These are phyloP conservation scores for Acephala macrosclerotiorum DNA, from an alignment of 2,329 filamentous ascomycete genomes.

Conservation along the genomic window DNA sequence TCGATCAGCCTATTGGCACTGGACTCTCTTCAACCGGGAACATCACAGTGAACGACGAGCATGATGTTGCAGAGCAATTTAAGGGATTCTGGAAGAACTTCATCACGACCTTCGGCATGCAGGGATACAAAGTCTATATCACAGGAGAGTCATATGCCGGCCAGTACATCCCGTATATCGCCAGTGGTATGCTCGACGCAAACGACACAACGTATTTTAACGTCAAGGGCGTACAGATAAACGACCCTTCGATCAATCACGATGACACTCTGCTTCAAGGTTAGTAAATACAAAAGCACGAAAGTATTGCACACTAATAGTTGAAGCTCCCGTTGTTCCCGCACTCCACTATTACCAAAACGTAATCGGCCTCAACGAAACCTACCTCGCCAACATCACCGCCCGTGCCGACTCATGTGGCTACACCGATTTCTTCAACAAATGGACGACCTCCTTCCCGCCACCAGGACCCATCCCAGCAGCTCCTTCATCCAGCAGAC, in stretches of 20 bases:
- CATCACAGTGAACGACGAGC: conserved; percentile 57
- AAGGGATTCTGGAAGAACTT: conserved; percentile 71
- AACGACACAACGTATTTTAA: conserved; percentile 65
- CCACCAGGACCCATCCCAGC: conserved; percentile 60
- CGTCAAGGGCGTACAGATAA: conserved; percentile 65
- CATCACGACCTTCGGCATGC: conserved; percentile 61
- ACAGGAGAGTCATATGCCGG: conserved; percentile 69
- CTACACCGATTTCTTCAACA: conserved; percentile 56
- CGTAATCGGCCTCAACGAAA: conserved; percentile 61
- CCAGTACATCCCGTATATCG: conserved; percentile 52
- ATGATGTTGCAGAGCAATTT: conserved; percentile 62
- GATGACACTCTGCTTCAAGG: conserved; percentile 42
- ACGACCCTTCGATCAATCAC: conserved; percentile 60
- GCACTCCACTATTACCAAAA: conserved; percentile 57
- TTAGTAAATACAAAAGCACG: conserved; percentile 11
- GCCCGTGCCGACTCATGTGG: conserved; percentile 56
- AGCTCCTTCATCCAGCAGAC: conserved; percentile 25
- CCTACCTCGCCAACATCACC: conserved; percentile 55
- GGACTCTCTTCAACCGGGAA: conserved; percentile 59
- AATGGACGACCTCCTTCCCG: conserved; percentile 62
- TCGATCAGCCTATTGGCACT: conserved; percentile 42
- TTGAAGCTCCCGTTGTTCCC: conserved; percentile 49
- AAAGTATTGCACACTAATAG: conserved; percentile 17
- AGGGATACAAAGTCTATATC: conserved; percentile 67
- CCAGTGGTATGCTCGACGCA: conserved; percentile 56